Percentiles rank a stretch among this genome's conserved stretches.
These are phyloP conservation scores for Candida neerlandica DNA, from an alignment of 1,139 yeast species.

Conservation along the genomic window DNA sequence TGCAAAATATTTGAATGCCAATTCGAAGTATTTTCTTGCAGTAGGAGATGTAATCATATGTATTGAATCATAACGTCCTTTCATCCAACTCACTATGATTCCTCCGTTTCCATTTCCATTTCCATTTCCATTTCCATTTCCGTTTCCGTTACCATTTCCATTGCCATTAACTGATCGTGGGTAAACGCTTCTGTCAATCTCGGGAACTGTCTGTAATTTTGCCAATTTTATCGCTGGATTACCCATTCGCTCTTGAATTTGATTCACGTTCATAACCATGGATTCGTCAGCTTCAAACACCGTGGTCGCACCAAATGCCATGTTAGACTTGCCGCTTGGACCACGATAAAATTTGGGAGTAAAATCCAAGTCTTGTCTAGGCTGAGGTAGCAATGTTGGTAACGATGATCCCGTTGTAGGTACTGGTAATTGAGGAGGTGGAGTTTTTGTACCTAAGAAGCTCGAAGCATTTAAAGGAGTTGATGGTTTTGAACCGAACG, in stretches of 20 bases:
- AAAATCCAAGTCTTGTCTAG: conserved; percentile 10
- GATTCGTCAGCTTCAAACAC: conserved; percentile 13
- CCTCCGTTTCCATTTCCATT: background rate
- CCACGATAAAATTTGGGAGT: conserved; percentile 10
- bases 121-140: background rate
- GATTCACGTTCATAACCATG: conserved; percentile 9
- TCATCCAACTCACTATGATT: background rate
- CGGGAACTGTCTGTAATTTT: background rate
- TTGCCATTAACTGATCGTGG: background rate
- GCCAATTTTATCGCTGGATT: background rate
- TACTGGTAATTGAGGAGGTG: conserved; percentile 5
- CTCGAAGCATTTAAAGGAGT: background rate
- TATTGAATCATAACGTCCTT: background rate
- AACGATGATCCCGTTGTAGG: conserved; percentile 2
- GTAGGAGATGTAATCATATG: conserved; percentile 10
- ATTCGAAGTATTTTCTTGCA: conserved; percentile 6
- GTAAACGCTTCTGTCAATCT: background rate
- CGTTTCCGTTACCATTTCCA: background rate
- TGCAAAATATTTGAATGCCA: conserved; percentile 8
- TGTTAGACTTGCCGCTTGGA: conserved; percentile 9
- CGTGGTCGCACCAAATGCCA: conserved; percentile 10
- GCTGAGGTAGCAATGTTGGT: conserved; percentile 6
- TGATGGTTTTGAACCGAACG: background rate
- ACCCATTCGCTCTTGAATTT: conserved; percentile 1
- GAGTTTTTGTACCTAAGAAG: conserved; percentile 1